These are phyloP conservation scores for Desmodesmus armatus DNA, from an alignment of 139 green algal genomes.

Conservation along the genomic window DNA sequence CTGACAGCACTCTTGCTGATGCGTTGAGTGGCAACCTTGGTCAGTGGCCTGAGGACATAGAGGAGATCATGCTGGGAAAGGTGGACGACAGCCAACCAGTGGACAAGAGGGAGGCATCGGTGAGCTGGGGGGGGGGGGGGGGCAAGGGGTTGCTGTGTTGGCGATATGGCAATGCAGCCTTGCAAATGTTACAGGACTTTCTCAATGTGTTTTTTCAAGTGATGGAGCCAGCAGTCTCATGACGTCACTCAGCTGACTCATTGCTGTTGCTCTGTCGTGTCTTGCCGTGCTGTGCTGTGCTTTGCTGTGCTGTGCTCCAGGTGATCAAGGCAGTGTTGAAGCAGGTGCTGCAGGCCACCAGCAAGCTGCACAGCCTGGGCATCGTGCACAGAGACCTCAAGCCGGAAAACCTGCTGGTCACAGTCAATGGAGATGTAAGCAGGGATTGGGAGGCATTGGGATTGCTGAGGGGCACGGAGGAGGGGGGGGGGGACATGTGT, in stretches of 20 bases:
- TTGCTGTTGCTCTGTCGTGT: no score
- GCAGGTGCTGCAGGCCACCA: conserved; percentile 69
- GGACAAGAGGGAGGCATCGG: conserved; percentile 63
- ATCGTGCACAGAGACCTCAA: conserved; percentile 95
- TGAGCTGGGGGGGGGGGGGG: conserved; percentile 10
- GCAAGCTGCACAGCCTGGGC: conserved; percentile 81
- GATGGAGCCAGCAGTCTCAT: background rate
- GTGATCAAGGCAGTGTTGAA: conserved; percentile 76
- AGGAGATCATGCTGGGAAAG: conserved; percentile 73
- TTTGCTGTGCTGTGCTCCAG: conserved; percentile 15
- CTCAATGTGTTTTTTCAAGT: no score
- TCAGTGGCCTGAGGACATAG: conserved; percentile 73
- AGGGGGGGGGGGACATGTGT: no score
- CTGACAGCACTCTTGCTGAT: conserved; percentile 87
- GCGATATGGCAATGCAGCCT: background rate
- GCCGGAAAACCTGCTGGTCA: conserved; percentile 90
- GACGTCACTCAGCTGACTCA: background rate
- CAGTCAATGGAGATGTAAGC: conserved; percentile 69
- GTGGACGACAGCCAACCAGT: conserved; percentile 33
- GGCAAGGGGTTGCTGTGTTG: background rate
- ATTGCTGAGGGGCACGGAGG: no score
- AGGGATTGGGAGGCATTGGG: no score
- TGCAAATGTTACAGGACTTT: background rate
- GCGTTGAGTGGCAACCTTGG: conserved; percentile 78
- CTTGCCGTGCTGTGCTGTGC: conserved; percentile 4